Percentiles rank a stretch among this genome's conserved stretches.
Conservation (phyloP, 2,329 filamentous ascomycete species). For the Diaporthe longicolla region DNA sequence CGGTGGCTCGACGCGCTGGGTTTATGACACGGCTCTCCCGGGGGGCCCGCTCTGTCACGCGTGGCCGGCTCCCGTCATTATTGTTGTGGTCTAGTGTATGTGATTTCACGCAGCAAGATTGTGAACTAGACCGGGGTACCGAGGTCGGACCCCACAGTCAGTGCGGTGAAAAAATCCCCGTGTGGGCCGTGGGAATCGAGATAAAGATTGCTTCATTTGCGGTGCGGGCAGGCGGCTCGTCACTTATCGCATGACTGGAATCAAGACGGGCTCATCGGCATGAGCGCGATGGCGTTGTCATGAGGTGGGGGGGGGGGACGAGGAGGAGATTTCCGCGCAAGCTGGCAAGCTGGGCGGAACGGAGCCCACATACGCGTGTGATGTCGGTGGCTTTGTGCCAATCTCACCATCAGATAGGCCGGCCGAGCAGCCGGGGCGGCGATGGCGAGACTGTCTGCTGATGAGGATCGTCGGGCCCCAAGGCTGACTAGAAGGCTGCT, state of each 20-base stretch:
- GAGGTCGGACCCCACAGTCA: slow-evolving; percentile 22
- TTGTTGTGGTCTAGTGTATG: neutral
- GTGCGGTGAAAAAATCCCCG: slow-evolving; percentile 31
- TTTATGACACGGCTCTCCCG: slow-evolving; percentile 22
- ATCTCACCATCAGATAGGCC: slow-evolving; percentile 14
- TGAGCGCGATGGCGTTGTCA: slow-evolving; percentile 27
- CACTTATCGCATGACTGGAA: slow-evolving; percentile 33
- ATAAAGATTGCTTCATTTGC: slow-evolving; percentile 39
- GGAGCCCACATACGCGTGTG: neutral
- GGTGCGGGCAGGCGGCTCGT: slow-evolving; percentile 20
- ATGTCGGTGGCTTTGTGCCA: slow-evolving; percentile 14
- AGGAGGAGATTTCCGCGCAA: slow-evolving; percentile 1
- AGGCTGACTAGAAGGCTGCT: slow-evolving; percentile 17
- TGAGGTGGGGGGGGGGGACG: neutral
- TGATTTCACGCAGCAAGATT: slow-evolving; percentile 9
- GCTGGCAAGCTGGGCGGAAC: neutral
- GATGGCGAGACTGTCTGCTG: slow-evolving; percentile 27
- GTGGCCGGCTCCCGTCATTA: neutral
- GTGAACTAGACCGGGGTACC: slow-evolving; percentile 10
- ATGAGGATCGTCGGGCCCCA: slow-evolving; percentile 27
- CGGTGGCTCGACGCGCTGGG: slow-evolving; percentile 10
- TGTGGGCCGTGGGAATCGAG: slow-evolving; percentile 11
- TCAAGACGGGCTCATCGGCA: slow-evolving; percentile 17
- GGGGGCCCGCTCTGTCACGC: slow-evolving; percentile 17
- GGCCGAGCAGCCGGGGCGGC: slow-evolving; percentile 13